These are phyloP conservation scores for Hymenoscyphus linearis DNA, from an alignment of 2,329 filamentous ascomycete species.

Conservation along the genomic window DNA sequence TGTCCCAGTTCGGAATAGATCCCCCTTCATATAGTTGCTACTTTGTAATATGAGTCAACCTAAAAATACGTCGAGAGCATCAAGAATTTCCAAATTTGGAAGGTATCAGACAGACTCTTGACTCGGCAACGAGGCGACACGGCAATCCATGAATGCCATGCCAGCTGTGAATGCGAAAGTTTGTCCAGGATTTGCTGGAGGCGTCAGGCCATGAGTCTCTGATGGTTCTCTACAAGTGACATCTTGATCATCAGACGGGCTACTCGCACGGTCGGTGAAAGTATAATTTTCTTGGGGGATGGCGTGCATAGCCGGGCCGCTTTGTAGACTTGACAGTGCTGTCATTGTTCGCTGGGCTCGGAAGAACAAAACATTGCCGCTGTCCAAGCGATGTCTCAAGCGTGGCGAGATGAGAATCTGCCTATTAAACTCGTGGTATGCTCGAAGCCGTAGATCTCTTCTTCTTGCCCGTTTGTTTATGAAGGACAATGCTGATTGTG, in stretches of 20 bases:
- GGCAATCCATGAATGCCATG: constrained; percentile 1
- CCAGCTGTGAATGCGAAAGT: constrained; percentile 1
- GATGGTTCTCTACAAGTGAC: constrained; percentile 9
- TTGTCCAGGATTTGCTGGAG: too few species aligned
- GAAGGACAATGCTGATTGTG: constrained; percentile 16
- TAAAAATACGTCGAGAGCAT: not conserved
- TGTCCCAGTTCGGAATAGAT: not conserved
- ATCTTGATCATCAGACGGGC: constrained; percentile 24
- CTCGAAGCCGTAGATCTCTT: constrained; percentile 17
- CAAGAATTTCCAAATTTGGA: not conserved
- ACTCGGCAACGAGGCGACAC: not conserved
- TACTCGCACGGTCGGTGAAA: constrained; percentile 12
- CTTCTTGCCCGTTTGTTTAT: constrained; percentile 20
- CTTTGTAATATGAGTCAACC: not conserved
- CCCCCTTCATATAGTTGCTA: not conserved
- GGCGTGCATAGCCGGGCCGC: constrained; percentile 28
- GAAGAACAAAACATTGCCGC: not conserved
- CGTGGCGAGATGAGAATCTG: not conserved
- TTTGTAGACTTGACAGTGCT: constrained; percentile 19
- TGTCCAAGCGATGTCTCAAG: not conserved
- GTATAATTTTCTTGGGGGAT: constrained; percentile 13
- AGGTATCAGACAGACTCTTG: not conserved
- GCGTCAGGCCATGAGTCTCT: constrained; percentile 16
- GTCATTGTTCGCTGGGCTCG: constrained; percentile 16
- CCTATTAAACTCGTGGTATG: constrained; percentile 11